These are phyloP conservation scores for Aaosphaeria arxii DNA, from an alignment of 2,329 filamentous ascomycete species.

Conservation along the genomic window DNA sequence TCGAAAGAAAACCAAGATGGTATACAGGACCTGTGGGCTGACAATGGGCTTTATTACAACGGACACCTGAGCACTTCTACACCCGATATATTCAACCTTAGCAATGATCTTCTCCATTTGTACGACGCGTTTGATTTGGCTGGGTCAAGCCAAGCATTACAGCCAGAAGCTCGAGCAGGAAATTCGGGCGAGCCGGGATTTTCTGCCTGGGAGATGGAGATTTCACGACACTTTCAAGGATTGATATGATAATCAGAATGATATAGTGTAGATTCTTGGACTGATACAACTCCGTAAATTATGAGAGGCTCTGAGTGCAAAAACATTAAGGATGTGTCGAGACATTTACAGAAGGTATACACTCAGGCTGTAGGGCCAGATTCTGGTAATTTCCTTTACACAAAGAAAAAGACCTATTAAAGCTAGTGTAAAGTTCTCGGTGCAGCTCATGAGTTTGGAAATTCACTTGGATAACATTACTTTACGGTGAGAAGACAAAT, in stretches of 20 bases:
- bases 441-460: no score
- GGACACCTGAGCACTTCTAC: constrained; percentile 4
- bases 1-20: not conserved
- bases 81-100: constrained; percentile 13
- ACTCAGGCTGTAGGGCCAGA: no score
- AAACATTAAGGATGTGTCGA: no score
- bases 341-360: no score
- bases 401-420: no score
- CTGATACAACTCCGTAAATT: no score
- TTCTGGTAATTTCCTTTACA: no score
- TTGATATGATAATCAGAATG: constrained; percentile 3
- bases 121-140: constrained; percentile 7
- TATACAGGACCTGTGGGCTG: not conserved
- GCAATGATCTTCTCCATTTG: constrained; percentile 5
- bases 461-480: no score
- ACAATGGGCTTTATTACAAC: constrained; percentile 1
- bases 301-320: no score
- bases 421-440: no score
- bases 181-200: not conserved
- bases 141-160: not conserved
- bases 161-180: not conserved
- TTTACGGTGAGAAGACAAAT: no score
- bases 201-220: constrained; percentile 5
- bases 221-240: constrained; percentile 8
- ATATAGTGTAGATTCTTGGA: no score